Evolutionary conservation across 805 yeast genomes (phyloP).

Genomic region (Kazachstania taianensis): DNA sequence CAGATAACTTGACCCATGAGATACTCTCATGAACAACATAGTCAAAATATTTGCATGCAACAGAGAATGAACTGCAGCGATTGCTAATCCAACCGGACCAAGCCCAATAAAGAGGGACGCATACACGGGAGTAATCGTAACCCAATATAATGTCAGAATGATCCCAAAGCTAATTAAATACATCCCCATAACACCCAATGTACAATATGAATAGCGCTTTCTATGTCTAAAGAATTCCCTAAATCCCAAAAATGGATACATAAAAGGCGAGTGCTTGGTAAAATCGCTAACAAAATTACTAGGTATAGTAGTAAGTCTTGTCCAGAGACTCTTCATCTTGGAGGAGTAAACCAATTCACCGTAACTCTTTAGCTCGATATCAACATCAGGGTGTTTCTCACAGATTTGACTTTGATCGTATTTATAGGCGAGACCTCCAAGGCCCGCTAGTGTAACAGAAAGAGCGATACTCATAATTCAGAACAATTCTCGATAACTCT

Average conservation of each 20-base stretch:
- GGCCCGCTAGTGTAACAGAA: constrained; percentile 21
- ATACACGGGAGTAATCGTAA: constrained; percentile 25
- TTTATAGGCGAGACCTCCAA: constrained; percentile 23
- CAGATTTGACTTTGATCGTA: constrained; percentile 19
- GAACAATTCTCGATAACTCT: no score
- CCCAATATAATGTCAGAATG: constrained; percentile 20
- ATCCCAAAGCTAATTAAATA: constrained; percentile 16
- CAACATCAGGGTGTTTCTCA: constrained; percentile 14
- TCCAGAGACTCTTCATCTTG: constrained; percentile 7
- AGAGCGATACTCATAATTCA: constrained; percentile 30
- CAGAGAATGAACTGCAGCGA: constrained; percentile 23
- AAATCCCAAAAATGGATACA: constrained; percentile 21
- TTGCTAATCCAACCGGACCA: constrained; percentile 23
- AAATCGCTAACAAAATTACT: constrained; percentile 19
- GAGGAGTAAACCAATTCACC: constrained; percentile 11
- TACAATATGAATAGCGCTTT: constrained; percentile 9
- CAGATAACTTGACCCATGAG: constrained; percentile 16
- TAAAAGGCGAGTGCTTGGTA: constrained; percentile 15
- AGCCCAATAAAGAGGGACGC: constrained; percentile 18
- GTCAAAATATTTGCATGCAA: constrained; percentile 25
- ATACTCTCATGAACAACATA: constrained; percentile 25
- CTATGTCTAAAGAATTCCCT: constrained; percentile 11
- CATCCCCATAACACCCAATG: constrained; percentile 7
- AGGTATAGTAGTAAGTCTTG: constrained; percentile 7
- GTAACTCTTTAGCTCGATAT: constrained; percentile 7